Evolutionary conservation across 148 eudicot genomes (phyloP).

Genomic region (Rhododendron vialii): DNA sequence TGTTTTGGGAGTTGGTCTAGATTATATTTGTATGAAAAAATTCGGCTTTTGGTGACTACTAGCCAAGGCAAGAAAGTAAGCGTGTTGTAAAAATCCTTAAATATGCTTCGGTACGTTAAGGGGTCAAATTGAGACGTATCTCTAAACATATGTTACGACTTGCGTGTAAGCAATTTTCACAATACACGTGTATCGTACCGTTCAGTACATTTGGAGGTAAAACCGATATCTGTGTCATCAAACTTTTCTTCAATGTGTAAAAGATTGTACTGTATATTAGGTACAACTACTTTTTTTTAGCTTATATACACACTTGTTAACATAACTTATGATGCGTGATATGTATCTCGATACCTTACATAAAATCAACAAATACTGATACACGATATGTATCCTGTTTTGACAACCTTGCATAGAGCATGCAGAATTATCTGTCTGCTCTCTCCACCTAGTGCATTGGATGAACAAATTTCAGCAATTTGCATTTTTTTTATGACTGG

Average conservation of each 20-base stretch:
- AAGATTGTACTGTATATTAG: background rate
- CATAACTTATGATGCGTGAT: background rate
- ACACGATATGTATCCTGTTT: background rate
- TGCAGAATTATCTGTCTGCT: background rate
- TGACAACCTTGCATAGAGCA: background rate
- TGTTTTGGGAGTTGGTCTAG: background rate
- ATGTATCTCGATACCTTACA: background rate
- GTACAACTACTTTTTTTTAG: background rate
- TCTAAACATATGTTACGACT: background rate
- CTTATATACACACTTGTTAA: background rate
- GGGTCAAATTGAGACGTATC: background rate
- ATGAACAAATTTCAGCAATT: background rate
- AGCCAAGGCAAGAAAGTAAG: background rate
- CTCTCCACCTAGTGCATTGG: background rate
- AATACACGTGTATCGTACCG: background rate
- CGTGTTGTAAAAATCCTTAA: background rate
- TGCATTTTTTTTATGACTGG: background rate
- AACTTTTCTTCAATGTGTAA: background rate
- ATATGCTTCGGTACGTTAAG: background rate
- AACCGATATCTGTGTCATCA: background rate
- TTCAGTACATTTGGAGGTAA: background rate
- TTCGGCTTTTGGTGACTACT: background rate
- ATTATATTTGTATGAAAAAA: background rate
- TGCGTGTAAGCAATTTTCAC: background rate
- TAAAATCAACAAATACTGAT: background rate